phyloP scores from a whole-genome alignment of 805 yeast species.

The Hanseniaspora jakobsenii region DNA sequence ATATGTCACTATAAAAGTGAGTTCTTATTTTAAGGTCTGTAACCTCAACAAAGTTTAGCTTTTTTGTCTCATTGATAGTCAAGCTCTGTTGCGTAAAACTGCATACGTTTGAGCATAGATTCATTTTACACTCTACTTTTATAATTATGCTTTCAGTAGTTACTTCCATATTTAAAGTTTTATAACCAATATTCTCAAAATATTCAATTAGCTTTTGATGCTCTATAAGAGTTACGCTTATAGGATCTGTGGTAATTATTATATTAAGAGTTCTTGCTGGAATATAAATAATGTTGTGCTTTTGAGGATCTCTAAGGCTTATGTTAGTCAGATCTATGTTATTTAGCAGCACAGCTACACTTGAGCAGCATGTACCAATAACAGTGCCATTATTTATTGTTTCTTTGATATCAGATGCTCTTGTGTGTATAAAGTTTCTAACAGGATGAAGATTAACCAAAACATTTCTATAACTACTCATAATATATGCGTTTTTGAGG shows the following conservation, averaged over 20 bases:
- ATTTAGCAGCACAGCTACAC: not conserved
- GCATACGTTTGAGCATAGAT: not conserved
- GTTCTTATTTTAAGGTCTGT: not conserved
- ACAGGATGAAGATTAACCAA: not conserved
- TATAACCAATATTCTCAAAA: slow-evolving; percentile 3
- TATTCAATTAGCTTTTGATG: not conserved
- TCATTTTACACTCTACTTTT: slow-evolving; percentile 6
- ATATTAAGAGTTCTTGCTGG: not conserved
- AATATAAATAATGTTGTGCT: not conserved
- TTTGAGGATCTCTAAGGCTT: not conserved
- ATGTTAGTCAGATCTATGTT: not conserved
- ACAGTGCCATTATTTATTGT: not conserved
- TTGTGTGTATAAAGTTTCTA: not conserved
- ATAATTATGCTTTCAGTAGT: not conserved
- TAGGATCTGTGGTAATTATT: not conserved
- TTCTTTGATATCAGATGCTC: not conserved
- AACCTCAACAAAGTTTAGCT: not conserved
- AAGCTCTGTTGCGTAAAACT: not conserved
- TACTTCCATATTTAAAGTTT: no score
- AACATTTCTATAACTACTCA: slow-evolving; percentile 1
- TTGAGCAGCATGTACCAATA: not conserved
- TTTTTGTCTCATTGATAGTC: not conserved
- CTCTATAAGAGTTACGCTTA: not conserved
- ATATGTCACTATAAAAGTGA: no score
- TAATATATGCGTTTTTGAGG: not conserved